These are phyloP conservation scores for Astrephomene gubernaculifera DNA, from an alignment of 139 green algal species.

Conservation along the genomic window DNA sequence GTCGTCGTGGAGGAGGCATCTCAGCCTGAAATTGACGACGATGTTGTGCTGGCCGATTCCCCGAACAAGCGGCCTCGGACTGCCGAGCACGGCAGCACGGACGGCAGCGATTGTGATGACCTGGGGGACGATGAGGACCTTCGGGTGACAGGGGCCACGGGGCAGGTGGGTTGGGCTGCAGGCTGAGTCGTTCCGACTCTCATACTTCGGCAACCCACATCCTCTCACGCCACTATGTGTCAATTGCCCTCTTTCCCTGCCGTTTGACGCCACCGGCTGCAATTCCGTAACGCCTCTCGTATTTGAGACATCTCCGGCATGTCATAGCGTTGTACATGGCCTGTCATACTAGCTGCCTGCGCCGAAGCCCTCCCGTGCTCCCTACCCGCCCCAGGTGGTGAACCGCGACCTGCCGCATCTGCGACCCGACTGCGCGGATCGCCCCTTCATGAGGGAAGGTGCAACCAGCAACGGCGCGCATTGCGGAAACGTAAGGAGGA, in stretches of 20 bases:
- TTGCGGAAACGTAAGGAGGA: neutral
- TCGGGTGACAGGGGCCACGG: neutral
- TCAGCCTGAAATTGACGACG: neutral
- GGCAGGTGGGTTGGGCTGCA: constrained; percentile 14
- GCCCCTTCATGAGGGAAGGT: neutral
- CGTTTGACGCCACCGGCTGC: neutral
- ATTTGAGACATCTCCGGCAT: neutral
- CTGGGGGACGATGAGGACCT: constrained; percentile 24
- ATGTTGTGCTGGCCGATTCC: neutral
- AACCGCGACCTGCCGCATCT: constrained; percentile 17
- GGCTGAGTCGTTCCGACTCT: neutral
- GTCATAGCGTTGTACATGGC: neutral
- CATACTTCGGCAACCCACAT: neutral
- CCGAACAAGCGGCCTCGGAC: neutral
- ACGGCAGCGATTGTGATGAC: neutral
- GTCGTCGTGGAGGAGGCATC: constrained; percentile 5
- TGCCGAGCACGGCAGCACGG: neutral
- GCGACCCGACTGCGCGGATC: constrained; percentile 10
- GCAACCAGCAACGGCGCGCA: neutral
- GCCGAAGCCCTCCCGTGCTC: neutral
- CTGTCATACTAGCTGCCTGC: neutral
- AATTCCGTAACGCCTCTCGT: neutral
- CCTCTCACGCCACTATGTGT: too few relatives aligned
- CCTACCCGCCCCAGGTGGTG: neutral
- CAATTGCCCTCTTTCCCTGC: neutral